Conservation (phyloP, 129 eudicot species). For the Artemisia argyi region DNA sequence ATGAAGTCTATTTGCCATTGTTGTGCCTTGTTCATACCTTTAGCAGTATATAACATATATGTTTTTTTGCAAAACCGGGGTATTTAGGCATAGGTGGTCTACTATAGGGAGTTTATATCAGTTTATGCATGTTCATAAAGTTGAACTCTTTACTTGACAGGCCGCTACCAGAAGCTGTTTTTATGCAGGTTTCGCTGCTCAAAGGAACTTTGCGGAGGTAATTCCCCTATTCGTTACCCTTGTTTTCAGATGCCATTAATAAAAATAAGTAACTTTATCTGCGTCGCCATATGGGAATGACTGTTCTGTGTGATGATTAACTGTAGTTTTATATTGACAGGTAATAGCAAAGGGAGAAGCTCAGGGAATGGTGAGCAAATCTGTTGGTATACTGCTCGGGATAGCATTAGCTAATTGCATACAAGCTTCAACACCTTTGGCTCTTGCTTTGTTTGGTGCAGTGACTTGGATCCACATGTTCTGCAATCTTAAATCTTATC, state of each 20-base stretch:
- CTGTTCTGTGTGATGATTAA: background rate
- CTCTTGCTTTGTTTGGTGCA: constrained; percentile 75
- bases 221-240: background rate
- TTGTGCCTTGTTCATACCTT: background rate
- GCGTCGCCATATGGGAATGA: too few relatives aligned
- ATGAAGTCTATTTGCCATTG: background rate
- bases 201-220: constrained; percentile 95
- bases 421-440: constrained; percentile 81
- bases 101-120: background rate
- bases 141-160: constrained; percentile 37
- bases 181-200: constrained; percentile 95
- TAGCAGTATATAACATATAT: background rate
- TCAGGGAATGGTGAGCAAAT: constrained; percentile 99
- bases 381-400: constrained; percentile 78
- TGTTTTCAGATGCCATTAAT: too few relatives aligned
- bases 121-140: background rate
- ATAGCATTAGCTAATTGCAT: constrained; percentile 73
- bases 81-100: constrained; percentile 6
- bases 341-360: constrained; percentile 99
- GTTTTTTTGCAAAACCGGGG: background rate
- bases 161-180: constrained; percentile 98
- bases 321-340: constrained; percentile 37
- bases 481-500: constrained; percentile 97
- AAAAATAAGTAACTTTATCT: background rate
- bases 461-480: constrained; percentile 92